Evolutionary conservation across 2,329 filamentous ascomycete genomes (phyloP).

Genomic region (Pseudocercospora cruenta): DNA sequence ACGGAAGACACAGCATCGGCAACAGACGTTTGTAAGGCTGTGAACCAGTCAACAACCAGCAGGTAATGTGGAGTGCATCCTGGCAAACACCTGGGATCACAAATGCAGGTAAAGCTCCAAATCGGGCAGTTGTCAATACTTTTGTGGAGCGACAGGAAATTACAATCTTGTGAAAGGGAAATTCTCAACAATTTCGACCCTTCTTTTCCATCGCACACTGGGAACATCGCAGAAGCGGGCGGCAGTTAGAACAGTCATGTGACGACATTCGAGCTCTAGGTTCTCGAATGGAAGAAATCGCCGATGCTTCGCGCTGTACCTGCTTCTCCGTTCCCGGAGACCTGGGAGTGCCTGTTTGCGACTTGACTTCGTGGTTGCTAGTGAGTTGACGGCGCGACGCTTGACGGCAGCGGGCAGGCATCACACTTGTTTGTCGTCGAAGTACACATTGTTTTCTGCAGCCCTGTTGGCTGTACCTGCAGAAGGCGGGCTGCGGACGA

Average conservation of each 20-base stretch:
- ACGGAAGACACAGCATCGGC: slow-evolving; percentile 18
- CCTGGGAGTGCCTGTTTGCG: slow-evolving; percentile 9
- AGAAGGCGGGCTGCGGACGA: not conserved
- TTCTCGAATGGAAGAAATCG: not conserved
- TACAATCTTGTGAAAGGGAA: not conserved
- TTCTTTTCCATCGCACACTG: not conserved
- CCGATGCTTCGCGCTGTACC: not conserved
- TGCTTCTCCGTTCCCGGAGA: slow-evolving; percentile 8
- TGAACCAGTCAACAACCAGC: slow-evolving; percentile 19
- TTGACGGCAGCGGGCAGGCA: slow-evolving; percentile 6
- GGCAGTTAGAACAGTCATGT: not conserved
- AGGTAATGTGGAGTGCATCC: slow-evolving; percentile 14
- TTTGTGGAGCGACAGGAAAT: slow-evolving; percentile 14
- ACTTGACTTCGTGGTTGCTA: slow-evolving; percentile 1
- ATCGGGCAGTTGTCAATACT: slow-evolving; percentile 10
- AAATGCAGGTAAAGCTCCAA: slow-evolving; percentile 5
- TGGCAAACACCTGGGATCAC: slow-evolving; percentile 13
- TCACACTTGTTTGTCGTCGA: not conserved
- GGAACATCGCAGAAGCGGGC: not conserved
- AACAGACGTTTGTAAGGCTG: slow-evolving; percentile 11
- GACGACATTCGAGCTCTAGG: not conserved
- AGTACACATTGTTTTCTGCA: slow-evolving; percentile 5
- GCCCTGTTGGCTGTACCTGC: slow-evolving; percentile 8
- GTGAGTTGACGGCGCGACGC: slow-evolving; percentile 3
- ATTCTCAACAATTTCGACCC: not conserved